Conservation (phyloP, 2,329 filamentous ascomycete genomes). For the Pseudocercospora cruenta region DNA sequence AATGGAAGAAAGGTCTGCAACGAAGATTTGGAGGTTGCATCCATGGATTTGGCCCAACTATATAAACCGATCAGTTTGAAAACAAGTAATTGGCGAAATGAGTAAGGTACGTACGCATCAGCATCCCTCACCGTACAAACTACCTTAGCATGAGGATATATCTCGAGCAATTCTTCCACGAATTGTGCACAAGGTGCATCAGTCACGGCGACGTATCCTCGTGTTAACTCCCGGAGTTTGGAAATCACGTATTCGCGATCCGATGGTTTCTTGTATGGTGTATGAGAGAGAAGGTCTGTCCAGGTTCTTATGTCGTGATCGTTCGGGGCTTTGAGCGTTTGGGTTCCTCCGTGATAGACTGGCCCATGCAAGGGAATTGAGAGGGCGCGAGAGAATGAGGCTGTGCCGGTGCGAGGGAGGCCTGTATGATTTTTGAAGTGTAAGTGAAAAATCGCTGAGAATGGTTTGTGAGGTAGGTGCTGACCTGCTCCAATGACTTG, state of each 20-base stretch:
- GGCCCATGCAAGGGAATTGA: conserved; percentile 16
- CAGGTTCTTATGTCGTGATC: conserved; percentile 11
- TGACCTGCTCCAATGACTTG: conserved; percentile 14
- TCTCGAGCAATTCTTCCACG: conserved; percentile 38
- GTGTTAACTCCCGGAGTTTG: conserved; percentile 28
- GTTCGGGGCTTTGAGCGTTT: conserved; percentile 4
- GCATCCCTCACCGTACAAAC: conserved; percentile 35
- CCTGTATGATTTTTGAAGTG: background rate
- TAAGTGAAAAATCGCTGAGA: no score
- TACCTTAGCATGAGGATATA: conserved; percentile 44
- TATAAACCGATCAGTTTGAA: no score
- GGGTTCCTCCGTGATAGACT: conserved; percentile 18
- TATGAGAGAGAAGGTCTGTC: conserved; percentile 8
- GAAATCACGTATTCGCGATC: background rate
- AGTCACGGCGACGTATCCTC: conserved; percentile 35
- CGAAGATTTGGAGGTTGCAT: background rate
- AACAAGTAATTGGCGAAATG: no score
- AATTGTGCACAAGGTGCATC: conserved; percentile 41
- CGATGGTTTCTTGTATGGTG: conserved; percentile 4
- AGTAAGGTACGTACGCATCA: no score
- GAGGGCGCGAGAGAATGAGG: conserved; percentile 15
- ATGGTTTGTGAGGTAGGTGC: background rate
- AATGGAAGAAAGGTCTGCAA: background rate
- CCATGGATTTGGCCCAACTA: background rate
- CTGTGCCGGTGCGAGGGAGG: conserved; percentile 20